Percentiles rank a stretch among this genome's conserved stretches.
phyloP scores from a whole-genome alignment of 805 yeast genomes.

The Citeromyces matritensis region DNA sequence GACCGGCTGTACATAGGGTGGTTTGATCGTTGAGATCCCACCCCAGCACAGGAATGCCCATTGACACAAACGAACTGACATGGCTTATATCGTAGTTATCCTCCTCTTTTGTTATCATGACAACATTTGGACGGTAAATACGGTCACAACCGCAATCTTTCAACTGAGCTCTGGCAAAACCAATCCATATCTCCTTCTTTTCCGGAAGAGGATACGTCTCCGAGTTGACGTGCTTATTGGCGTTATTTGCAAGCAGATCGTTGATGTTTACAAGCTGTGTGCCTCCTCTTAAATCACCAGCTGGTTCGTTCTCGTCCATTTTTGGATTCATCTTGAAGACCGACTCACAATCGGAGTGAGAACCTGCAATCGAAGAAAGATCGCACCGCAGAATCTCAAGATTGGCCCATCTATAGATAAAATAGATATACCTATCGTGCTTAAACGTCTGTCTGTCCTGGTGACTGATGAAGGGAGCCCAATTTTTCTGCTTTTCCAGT shows the following conservation, averaged over 20 bases:
- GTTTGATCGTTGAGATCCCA: conserved; percentile 12
- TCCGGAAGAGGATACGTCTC: conserved; percentile 5
- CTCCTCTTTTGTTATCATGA: conserved; percentile 8
- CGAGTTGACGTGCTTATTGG: neutral
- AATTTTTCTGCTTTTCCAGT: too few species aligned
- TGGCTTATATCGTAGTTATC: conserved; percentile 13
- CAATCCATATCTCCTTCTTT: conserved; percentile 15
- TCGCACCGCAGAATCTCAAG: conserved; percentile 4
- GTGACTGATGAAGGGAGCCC: too few species aligned
- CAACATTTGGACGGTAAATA: conserved; percentile 21
- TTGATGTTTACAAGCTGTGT: conserved; percentile 4
- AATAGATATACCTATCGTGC: too few species aligned
- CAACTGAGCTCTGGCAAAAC: conserved; percentile 23
- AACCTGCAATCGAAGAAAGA: conserved; percentile 5
- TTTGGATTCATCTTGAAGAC: conserved; percentile 4
- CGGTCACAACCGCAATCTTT: conserved; percentile 21
- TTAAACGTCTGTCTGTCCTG: too few species aligned
- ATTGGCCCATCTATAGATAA: too few species aligned
- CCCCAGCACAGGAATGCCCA: conserved; percentile 15
- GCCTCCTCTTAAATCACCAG: conserved; percentile 5
- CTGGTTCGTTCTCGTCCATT: neutral
- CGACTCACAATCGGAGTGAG: conserved; percentile 5
- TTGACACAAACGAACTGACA: conserved; percentile 16
- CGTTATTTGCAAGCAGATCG: conserved; percentile 4
- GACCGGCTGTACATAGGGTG: conserved; percentile 11